Base-by-base conservation (phyloP, 352 stramenopile genomes). In the Pythium sp. region DNA sequence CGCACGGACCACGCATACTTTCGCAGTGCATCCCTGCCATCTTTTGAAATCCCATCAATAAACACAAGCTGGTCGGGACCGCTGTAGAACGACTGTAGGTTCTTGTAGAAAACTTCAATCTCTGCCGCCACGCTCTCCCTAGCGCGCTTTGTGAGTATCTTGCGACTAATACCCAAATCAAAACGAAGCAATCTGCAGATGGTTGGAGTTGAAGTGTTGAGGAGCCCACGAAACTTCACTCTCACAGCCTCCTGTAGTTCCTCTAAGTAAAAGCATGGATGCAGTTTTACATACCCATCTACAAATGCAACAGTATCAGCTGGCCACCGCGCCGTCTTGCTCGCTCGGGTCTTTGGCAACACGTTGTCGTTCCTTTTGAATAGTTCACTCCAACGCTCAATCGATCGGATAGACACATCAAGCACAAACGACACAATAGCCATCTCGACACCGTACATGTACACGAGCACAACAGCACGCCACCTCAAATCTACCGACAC, bases 241-340 rank as follows among this genome's bases (percentile, higher is more conserved):
- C 18, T 54, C 20, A 54, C 20, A 24, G 3, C 20, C 46, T 54
- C 46, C 20, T 54, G 18, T 20, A 54, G 46, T 20, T 54, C 46
- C 26, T 54, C 46, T 54, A 54, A 54, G n/a, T 51, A 54, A 15
- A 54, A 54, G 22, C 15, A 54, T 7, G 46, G 46, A 54, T 54
- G 46, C 46, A 54, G n/a, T 54, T 22, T 20, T 5, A 54, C 26
- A 54, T 26, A 54, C 20, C 9, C 46, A 24, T 54, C 46, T 54
- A 54, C 46, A 54, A 54, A 54, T 26, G n/a, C 18, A 32, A 54
- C 20, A 4, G 20, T 4, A 12, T 54, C 46, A 12, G 20, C 15
- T 26, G 46, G 46, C 46, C 46, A 54, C 22, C 46, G 20, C 22
- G 46, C 46, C 9, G 46, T 26, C 46, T 54, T 54, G 18, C 9